Percentiles rank a stretch among this genome's conserved stretches.
Conservation (phyloP, 208 protist species). For the Trypanosoma congolense region DNA sequence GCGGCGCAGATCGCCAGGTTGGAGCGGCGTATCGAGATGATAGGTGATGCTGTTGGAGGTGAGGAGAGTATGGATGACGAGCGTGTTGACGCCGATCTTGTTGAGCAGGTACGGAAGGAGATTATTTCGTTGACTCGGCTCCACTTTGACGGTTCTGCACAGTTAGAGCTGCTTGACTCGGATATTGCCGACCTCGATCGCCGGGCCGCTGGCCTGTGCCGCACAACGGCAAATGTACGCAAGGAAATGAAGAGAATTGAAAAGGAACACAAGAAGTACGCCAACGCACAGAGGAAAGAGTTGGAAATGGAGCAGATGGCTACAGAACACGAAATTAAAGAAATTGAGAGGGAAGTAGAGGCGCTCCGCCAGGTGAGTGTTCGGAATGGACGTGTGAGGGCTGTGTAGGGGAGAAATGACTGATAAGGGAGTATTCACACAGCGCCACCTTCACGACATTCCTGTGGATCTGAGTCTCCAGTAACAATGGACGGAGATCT, state of each 20-base stretch:
- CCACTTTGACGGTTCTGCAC: slow-evolving; percentile 34
- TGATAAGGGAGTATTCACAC: too few species aligned
- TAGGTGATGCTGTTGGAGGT: slow-evolving; percentile 59
- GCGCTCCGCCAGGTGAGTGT: slow-evolving; percentile 15
- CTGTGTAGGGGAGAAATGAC: background rate
- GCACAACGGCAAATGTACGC: slow-evolving; percentile 39
- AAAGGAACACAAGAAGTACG: slow-evolving; percentile 50
- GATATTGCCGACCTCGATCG: slow-evolving; percentile 62
- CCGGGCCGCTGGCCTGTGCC: slow-evolving; percentile 38
- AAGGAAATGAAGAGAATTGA: slow-evolving; percentile 51
- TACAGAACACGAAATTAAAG: slow-evolving; percentile 40
- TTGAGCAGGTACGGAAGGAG: slow-evolving; percentile 54
- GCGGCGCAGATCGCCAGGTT: slow-evolving; percentile 67
- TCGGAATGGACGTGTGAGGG: background rate
- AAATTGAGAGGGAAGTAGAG: slow-evolving; percentile 47
- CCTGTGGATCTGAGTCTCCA: too few species aligned
- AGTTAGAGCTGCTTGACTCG: slow-evolving; percentile 51
- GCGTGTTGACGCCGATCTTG: slow-evolving; percentile 58
- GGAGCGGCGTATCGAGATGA: slow-evolving; percentile 70
- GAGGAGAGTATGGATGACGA: slow-evolving; percentile 45
- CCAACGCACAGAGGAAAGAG: slow-evolving; percentile 42
- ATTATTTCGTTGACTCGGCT: slow-evolving; percentile 35
- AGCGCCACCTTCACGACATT: too few species aligned
- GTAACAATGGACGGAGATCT: too few species aligned
- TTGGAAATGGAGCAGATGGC: slow-evolving; percentile 37